Evolutionary conservation across 345 rosid species (phyloP), one percentile per base, ranked within the genome.

Genomic region (Eucalyptus paniculata): DNA sequence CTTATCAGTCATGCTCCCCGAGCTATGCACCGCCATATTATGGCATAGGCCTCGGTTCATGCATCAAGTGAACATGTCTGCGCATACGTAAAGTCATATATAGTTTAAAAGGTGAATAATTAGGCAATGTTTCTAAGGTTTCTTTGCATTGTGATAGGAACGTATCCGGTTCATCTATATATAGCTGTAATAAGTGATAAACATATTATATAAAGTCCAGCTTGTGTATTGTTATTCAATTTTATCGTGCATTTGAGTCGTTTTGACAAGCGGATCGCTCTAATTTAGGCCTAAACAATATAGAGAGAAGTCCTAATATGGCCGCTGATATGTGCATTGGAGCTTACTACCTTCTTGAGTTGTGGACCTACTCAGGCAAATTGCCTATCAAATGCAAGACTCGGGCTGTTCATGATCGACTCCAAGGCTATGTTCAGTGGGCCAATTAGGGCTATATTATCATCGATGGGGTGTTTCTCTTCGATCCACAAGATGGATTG

Each of bases 1-100:
- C 95, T 65, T 90, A 92, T 6, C 69, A 92, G 24, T 91, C 95
- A 34, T 92, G 96, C 93, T 92, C 95, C 77, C 91, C 94, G 37
- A 56, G 26, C 87, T 88, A 91, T 56, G 40, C 87, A 26, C 86
- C 80, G 51, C 86, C 86, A 45, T 90, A 87, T 86, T 91, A 90
- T 91, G 91, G 91, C 89, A 47, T 89, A 88, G 88, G 91, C 44
- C 50, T 91, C 8, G 45, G 87, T 62, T 86, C 53, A 54, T 56
- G 69, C 62, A 53, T 50, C 37, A 17, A 42, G 86, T 88, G 58
- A 90, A 67, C 87, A 82, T 50, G 44, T 26, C 34, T 87, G 56
- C 92, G 91, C 80, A 87, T 51, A 19, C 45, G 8, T 77, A 11
- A 37, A 72, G 82, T 37, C 82, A 40, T 72, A 40, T 77, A 40